These are phyloP conservation scores for Kodamaea kaohsiungensis DNA, from an alignment of 805 yeast species.

Conservation along the genomic window DNA sequence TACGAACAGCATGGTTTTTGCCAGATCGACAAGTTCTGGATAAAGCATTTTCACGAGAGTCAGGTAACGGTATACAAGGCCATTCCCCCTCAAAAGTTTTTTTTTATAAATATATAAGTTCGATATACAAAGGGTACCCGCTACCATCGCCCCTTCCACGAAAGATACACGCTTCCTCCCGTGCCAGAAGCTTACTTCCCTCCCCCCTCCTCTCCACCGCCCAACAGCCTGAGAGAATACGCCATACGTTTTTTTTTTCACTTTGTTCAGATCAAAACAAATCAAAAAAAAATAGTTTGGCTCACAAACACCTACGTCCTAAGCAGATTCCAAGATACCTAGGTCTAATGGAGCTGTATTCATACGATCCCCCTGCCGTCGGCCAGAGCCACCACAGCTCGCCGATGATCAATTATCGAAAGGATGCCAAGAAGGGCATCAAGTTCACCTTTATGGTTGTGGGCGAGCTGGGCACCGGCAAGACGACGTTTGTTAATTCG, in stretches of 20 bases:
- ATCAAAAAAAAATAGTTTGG: constrained; percentile 5
- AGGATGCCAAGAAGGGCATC: constrained; percentile 71
- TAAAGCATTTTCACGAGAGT: neutral
- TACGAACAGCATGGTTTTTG: constrained; percentile 1
- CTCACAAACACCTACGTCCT: neutral
- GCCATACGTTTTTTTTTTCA: constrained; percentile 1
- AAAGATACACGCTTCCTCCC: too few relatives aligned
- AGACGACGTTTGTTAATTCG: constrained; percentile 72
- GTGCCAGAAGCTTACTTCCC: neutral
- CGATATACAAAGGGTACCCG: too few relatives aligned
- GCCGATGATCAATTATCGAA: constrained; percentile 54
- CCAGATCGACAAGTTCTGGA: neutral
- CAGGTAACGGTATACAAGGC: too few relatives aligned
- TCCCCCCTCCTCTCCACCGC: neutral
- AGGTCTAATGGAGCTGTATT: constrained; percentile 4
- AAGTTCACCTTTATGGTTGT: constrained; percentile 72
- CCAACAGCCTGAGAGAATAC: neutral
- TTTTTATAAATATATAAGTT: too few relatives aligned
- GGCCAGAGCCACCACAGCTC: constrained; percentile 22
- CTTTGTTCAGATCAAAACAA: constrained; percentile 6
- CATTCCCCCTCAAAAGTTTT: too few relatives aligned
- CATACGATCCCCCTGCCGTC: constrained; percentile 4
- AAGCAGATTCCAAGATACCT: neutral
- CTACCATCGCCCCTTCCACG: too few relatives aligned
- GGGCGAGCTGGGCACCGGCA: constrained; percentile 77